phyloP scores from a whole-genome alignment of 768 basidiomycete species.

The Clathrus columnatus region DNA sequence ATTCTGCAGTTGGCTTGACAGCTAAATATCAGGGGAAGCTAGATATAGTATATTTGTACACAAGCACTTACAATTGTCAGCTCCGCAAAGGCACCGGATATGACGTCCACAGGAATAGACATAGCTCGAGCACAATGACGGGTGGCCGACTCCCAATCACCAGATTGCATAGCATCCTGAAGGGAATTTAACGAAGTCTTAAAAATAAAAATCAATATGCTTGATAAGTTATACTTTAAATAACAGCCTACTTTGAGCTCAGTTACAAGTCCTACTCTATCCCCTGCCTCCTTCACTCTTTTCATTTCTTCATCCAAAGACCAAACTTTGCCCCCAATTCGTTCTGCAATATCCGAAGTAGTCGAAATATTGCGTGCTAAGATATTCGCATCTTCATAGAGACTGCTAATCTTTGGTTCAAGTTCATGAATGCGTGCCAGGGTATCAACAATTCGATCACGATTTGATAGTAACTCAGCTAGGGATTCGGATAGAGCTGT shows the following conservation, averaged over 20 bases:
- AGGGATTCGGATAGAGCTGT: constrained; percentile 67
- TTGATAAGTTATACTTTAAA: constrained; percentile 11
- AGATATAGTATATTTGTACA: not conserved
- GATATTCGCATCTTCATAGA: constrained; percentile 46
- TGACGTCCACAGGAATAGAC: constrained; percentile 69
- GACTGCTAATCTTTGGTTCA: constrained; percentile 51
- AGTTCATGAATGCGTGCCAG: constrained; percentile 54
- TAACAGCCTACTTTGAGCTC: constrained; percentile 72
- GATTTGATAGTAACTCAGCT: constrained; percentile 57
- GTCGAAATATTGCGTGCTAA: constrained; percentile 51
- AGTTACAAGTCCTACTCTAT: constrained; percentile 86
- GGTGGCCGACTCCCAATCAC: constrained; percentile 95
- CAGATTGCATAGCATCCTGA: constrained; percentile 54
- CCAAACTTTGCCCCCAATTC: constrained; percentile 87
- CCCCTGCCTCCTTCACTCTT: constrained; percentile 81
- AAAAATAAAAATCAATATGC: constrained; percentile 25
- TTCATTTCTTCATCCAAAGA: constrained; percentile 90
- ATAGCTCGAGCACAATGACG: constrained; percentile 87
- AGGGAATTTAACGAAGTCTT: constrained; percentile 58
- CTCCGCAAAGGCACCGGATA: constrained; percentile 79
- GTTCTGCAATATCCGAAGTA: constrained; percentile 74
- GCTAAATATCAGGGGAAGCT: constrained; percentile 1
- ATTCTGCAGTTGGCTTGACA: constrained; percentile 79
- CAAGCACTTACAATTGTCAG: constrained; percentile 65
- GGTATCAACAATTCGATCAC: constrained; percentile 55